Evolutionary conservation across 192 early-diverging fungal genomes (phyloP).

Genomic region (Thamnidium elegans): DNA sequence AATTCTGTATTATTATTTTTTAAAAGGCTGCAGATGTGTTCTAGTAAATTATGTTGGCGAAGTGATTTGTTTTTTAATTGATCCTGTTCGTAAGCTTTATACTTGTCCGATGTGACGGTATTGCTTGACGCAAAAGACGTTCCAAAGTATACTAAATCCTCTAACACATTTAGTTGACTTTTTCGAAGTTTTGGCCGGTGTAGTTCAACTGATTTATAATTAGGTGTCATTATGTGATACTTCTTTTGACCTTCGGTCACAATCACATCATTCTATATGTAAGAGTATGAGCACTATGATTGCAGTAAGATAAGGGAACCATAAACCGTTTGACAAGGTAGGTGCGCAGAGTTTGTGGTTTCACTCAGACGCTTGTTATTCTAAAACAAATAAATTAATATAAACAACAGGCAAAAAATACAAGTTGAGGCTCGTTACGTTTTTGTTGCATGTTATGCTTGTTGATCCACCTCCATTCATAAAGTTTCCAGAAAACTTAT

Average conservation of each 20-base stretch:
- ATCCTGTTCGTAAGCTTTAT: conserved; percentile 3
- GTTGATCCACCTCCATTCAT: conserved; percentile 8
- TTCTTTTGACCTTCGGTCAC: neutral
- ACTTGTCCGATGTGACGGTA: neutral
- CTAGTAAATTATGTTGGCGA: neutral
- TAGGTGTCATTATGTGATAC: neutral
- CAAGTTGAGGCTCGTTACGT: neutral
- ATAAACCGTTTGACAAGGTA: neutral
- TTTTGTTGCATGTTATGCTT: neutral
- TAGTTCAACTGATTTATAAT: neutral
- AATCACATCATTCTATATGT: neutral
- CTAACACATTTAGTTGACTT: neutral
- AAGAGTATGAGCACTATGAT: neutral
- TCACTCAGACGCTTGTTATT: neutral
- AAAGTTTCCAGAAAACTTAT: conserved; percentile 9
- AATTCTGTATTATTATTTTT: conserved; percentile 5
- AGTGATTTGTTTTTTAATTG: conserved; percentile 1
- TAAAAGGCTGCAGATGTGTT: neutral
- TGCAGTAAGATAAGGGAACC: neutral
- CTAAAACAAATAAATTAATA: neutral
- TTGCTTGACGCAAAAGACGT: neutral
- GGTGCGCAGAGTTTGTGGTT: neutral
- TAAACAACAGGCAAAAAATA: conserved; percentile 1
- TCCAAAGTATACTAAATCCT: conserved; percentile 5
- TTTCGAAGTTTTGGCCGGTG: neutral